These are phyloP conservation scores for Yarrowia keelungensis DNA, from an alignment of 805 yeast genomes.

Conservation along the genomic window DNA sequence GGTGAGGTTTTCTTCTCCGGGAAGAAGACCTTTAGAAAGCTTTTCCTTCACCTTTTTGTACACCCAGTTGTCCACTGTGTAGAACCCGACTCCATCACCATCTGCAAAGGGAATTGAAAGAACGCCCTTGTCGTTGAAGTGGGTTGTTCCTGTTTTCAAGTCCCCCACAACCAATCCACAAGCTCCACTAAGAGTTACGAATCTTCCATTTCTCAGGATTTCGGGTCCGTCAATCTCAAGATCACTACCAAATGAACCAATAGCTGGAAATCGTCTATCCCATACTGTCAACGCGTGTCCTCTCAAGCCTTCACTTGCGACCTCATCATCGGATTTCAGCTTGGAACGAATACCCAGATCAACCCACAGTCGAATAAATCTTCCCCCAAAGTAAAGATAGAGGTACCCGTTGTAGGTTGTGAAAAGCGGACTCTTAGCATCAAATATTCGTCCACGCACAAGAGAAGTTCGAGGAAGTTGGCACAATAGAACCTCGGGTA, in stretches of 20 bases:
- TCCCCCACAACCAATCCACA: not conserved
- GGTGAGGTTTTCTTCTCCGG: not conserved
- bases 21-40: not conserved
- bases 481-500: no score
- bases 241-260: not conserved
- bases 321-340: not conserved
- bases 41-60: not conserved
- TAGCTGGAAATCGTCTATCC: not conserved
- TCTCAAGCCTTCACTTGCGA: not conserved
- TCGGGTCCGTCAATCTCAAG: not conserved
- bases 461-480: not conserved
- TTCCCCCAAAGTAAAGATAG: not conserved
- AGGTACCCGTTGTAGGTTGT: not conserved
- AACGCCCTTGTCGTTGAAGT: not conserved
- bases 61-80: constrained; percentile 2
- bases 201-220: not conserved
- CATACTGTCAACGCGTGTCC: not conserved
- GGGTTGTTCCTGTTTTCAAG: not conserved
- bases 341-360: not conserved
- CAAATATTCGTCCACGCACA: not conserved
- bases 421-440: not conserved
- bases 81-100: not conserved
- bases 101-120: not conserved
- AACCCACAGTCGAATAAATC: not conserved
- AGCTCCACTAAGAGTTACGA: not conserved